Base-by-base conservation (phyloP, 1,139 yeast species). In the Nakaseomyces uthaithaninus region DNA sequence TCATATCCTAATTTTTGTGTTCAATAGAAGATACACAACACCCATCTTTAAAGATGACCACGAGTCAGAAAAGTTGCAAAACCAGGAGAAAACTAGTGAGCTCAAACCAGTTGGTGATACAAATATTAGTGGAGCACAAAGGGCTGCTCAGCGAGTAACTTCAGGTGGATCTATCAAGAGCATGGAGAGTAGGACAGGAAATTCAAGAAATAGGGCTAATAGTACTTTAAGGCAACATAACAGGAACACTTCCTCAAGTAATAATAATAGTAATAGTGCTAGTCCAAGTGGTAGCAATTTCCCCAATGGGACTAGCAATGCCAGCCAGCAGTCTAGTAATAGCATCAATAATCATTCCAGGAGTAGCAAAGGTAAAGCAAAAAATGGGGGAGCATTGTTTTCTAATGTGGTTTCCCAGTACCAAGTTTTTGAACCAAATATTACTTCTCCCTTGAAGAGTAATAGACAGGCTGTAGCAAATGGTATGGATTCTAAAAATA, bases 1-100 rank as follows among this genome's bases (percentile, higher is more conserved):
- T 37, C 57, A 55, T 45, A 48, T 55, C 18, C 50, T 54, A 7
- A 39, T 49, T 6, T 40, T 38, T 17, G 57, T 54, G 42, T 43
- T 54, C 26, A 30, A 41, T 22, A 43, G 41, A 20, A 46, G 47
- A 26, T 31, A 31, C 33, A 28, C 22, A 11, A 12, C 33, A 8
- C 33, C 33, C 11, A 22, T 28, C 14, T 28, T 7, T 17, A 22
- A 28, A 11, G 33, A 28, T 11, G 33, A 28, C 3, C 11, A 17
- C 14, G 33, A 28, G 10, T 22, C 16, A 4, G 33, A 28, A 7
- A 28, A 28, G 18, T 8, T 27, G 22, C 33, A 25, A 10, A 28
- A 9, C 6, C 20, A 28, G 33, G 6, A 7, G 12, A 10, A 28
- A 9, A 8, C 20, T 17, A 22, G 6, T 11, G 12, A 28, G n/a